A percentile compares a stretch with the other conserved stretches of the same genome.
These are phyloP conservation scores for Lycium ferocissimum DNA, from an alignment of 257 asterid species.

Conservation along the genomic window DNA sequence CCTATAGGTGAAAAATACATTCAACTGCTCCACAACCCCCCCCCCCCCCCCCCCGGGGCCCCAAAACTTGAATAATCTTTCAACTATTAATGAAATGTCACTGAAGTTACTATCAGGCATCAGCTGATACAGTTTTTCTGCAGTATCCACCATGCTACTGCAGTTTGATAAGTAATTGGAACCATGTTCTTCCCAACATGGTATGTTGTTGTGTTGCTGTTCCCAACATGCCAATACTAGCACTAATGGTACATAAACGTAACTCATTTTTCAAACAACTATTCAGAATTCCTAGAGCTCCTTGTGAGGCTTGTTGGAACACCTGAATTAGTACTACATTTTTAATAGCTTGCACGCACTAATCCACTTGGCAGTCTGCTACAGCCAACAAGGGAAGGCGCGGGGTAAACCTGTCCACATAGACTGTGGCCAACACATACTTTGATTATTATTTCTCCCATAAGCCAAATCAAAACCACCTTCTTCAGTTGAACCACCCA, in stretches of 20 bases:
- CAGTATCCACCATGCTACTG: conserved; percentile 9
- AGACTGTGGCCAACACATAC: background rate
- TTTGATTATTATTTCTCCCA: background rate
- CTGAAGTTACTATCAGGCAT: background rate
- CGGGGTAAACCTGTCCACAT: background rate
- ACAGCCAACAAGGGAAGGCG: background rate
- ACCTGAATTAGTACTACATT: background rate
- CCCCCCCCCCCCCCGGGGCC: background rate
- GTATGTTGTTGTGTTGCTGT: too few species aligned
- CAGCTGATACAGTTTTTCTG: background rate
- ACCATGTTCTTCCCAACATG: background rate
- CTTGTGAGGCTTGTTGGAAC: background rate
- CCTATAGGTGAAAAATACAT: background rate
- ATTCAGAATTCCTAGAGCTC: too few species aligned
- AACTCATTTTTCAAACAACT: too few species aligned
- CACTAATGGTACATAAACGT: too few species aligned
- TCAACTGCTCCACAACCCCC: background rate
- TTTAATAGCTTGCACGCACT: background rate
- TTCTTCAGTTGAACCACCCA: too few species aligned
- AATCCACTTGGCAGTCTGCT: background rate
- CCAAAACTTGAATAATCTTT: background rate
- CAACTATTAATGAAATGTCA: background rate
- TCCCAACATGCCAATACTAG: too few species aligned
- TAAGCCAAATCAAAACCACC: background rate
- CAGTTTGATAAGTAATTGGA: background rate